Conservation (phyloP, 306 rosid species). For the Pachyrhizus erosus region DNA sequence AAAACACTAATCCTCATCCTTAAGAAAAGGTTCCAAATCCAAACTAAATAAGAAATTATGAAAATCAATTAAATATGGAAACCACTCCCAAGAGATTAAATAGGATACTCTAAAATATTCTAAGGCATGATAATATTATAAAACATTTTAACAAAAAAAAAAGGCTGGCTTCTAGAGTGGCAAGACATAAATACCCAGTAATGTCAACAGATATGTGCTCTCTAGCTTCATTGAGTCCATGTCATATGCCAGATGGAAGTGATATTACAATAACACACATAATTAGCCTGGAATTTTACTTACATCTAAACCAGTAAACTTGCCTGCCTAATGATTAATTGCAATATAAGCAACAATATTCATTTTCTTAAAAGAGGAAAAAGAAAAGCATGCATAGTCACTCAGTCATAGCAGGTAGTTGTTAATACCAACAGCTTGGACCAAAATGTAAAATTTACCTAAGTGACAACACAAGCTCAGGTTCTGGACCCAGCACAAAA, state of each 20-base stretch:
- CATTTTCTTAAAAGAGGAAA: constrained; percentile 6
- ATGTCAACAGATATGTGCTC: background rate
- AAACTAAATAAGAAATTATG: constrained; percentile 4
- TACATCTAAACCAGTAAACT: constrained; percentile 6
- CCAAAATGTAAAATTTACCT: constrained; percentile 60
- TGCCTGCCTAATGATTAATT: constrained; percentile 19
- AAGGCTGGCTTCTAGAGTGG: background rate
- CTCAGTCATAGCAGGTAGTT: background rate
- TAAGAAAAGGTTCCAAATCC: background rate
- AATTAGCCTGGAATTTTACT: background rate
- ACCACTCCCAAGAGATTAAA: background rate
- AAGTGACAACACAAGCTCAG: constrained; percentile 86
- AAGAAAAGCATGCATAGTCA: background rate
- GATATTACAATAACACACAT: constrained; percentile 8
- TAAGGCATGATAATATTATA: background rate
- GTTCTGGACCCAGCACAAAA: constrained; percentile 92
- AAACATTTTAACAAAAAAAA: constrained; percentile 6
- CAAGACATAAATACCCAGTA: constrained; percentile 4
- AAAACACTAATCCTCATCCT: background rate
- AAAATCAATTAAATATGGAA: background rate
- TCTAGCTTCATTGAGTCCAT: constrained; percentile 19
- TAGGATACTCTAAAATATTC: constrained; percentile 19
- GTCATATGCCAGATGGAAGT: constrained; percentile 11
- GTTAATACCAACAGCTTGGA: constrained; percentile 38
- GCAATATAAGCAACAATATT: constrained; percentile 16